phyloP scores from a whole-genome alignment of 441 rosid species.

The Syzygium malaccense region DNA sequence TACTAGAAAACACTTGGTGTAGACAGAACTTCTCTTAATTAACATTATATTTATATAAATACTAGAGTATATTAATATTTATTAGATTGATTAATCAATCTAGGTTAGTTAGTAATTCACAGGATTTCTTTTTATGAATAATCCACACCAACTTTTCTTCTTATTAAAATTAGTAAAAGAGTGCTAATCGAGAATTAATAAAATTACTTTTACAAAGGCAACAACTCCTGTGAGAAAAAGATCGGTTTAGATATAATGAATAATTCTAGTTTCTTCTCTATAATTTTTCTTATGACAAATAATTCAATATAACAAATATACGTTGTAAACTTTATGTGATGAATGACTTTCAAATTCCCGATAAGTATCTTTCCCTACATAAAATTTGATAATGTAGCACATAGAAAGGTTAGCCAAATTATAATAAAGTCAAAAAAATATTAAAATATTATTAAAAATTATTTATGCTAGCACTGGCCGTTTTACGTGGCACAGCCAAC shows the following conservation, averaged over 20 bases:
- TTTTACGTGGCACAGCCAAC: no score
- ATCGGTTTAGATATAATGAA: background rate
- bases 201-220: background rate
- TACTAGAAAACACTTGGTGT: background rate
- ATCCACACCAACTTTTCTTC: background rate
- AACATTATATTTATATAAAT: background rate
- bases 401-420: no score
- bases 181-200: background rate
- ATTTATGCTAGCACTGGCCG: no score
- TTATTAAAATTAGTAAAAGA: background rate
- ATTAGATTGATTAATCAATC: background rate
- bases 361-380: no score
- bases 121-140: background rate
- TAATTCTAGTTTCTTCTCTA: no score
- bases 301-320: no score
- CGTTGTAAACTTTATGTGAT: no score
- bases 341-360: no score
- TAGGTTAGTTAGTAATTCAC: fast-evolving
- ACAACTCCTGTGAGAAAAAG: fast-evolving
- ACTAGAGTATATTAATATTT: background rate
- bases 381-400: no score
- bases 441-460: no score
- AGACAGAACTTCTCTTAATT: background rate
- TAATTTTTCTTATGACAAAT: background rate
- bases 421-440: no score